Base-by-base conservation (phyloP, 768 basidiomycete genomes). In the Stropharia rugosoannulata region DNA sequence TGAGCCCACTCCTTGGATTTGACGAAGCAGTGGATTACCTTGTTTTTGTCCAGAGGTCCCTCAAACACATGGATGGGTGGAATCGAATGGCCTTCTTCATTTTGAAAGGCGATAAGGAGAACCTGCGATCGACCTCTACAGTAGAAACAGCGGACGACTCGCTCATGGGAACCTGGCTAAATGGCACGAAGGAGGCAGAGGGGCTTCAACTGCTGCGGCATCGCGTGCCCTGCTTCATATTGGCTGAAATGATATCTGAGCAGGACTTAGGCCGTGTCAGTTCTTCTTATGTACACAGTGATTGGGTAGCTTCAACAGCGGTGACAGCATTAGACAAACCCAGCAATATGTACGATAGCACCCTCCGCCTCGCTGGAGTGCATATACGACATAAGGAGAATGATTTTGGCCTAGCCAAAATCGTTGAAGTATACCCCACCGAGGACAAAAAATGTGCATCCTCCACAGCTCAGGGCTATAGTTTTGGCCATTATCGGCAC, bases 51-150 rank as follows among this genome's bases (percentile, higher is more conserved):
- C 56, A 57, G 15, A 18, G 36, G 1, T 7, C 15, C 6, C n/a
- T 57, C 43, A 57, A 57, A 22, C 41, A 16, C 19, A 25, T 57
- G 13, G 29, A 15, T 3, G 56, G 49, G 0, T 57, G 56, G 56
- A 39, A 6, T 36, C 35, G 44, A 46, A 41, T 49, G 47, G 46
- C 47, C 7, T 6, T 27, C 12, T n/a, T 35, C 10, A 11, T 47
- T 12, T 3, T 36, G 15, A 12, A 40, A 5, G 45, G 39, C 5
- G 13, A 38, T 5, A 16, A 38, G 1, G 2, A 45, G 11, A 9
- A 7, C 9, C 18, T 19, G 19, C 13, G 2, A 2, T 3, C 4
- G 3, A 3, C 39, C 12, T 15, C 2, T 2, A 8, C 3, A 12
- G 45, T 55, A 1, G 19, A 22, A 16, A 4, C 5, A 13, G 54